These are phyloP conservation scores for Zymoseptoria brevis DNA, from an alignment of 2,329 filamentous ascomycete genomes.

Conservation along the genomic window DNA sequence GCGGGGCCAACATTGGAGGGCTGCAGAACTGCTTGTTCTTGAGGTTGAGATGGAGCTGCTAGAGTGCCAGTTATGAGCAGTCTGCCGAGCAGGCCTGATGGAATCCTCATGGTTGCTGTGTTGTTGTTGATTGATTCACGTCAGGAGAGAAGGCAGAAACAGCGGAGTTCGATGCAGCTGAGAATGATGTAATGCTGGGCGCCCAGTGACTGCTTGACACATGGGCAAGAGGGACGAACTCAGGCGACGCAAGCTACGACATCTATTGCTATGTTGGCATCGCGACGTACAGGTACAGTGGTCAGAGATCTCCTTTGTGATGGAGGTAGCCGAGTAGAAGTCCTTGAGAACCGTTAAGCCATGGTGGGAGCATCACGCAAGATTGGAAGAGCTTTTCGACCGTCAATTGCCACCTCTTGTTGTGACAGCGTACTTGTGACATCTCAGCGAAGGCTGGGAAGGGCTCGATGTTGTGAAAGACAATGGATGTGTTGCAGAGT, in stretches of 20 bases:
- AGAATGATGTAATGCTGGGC: background rate
- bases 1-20: slow-evolving; percentile 6
- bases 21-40: slow-evolving; percentile 5
- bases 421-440: too few relatives aligned
- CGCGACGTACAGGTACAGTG: too few relatives aligned
- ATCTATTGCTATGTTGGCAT: background rate
- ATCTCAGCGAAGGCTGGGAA: too few relatives aligned
- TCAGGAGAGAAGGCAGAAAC: background rate
- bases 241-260: background rate
- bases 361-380: too few relatives aligned
- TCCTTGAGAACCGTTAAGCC: too few relatives aligned
- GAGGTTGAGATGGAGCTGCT: slow-evolving; percentile 4
- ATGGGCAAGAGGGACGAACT: background rate
- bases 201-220: background rate
- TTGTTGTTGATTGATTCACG: background rate
- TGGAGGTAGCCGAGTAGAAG: too few relatives aligned
- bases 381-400: too few relatives aligned
- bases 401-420: too few relatives aligned
- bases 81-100: background rate
- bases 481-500: too few relatives aligned
- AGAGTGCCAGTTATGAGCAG: background rate
- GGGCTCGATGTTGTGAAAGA: too few relatives aligned
- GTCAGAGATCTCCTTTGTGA: too few relatives aligned
- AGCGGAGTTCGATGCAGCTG: background rate
- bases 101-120: background rate